phyloP scores from a whole-genome alignment of 495 filamentous ascomycete species.

The Talaromyces borbonicus region DNA sequence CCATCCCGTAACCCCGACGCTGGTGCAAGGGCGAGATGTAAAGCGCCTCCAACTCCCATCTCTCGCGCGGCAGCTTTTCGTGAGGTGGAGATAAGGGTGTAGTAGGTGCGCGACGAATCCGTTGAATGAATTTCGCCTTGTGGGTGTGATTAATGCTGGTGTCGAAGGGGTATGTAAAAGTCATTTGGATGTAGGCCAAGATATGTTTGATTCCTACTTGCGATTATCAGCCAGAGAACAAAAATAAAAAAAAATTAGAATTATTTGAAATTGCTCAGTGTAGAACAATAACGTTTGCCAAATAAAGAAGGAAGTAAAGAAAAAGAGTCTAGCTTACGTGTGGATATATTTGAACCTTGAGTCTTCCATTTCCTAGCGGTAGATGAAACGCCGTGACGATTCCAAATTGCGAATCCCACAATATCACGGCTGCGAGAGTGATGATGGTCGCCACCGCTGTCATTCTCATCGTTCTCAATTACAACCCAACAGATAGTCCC shows the following conservation, averaged over 20 bases:
- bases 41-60: constrained; percentile 7
- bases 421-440: background rate
- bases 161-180: constrained; percentile 3
- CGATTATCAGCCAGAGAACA: too few species aligned
- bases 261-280: too few species aligned
- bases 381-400: background rate
- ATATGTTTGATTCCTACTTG: background rate
- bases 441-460: background rate
- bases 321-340: too few species aligned
- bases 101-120: background rate
- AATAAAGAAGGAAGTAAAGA: too few species aligned
- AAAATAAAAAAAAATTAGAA: too few species aligned
- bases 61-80: background rate
- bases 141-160: background rate
- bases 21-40: constrained; percentile 2
- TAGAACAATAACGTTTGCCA: background rate
- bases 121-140: background rate
- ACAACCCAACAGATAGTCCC: constrained; percentile 6
- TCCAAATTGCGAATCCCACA: constrained; percentile 2
- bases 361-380: background rate
- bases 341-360: background rate
- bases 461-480: background rate
- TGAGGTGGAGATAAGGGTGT: background rate
- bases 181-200: background rate
- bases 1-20: background rate